phyloP scores from a whole-genome alignment of 164 flowering plant species.

The Berberis vulgaris region DNA sequence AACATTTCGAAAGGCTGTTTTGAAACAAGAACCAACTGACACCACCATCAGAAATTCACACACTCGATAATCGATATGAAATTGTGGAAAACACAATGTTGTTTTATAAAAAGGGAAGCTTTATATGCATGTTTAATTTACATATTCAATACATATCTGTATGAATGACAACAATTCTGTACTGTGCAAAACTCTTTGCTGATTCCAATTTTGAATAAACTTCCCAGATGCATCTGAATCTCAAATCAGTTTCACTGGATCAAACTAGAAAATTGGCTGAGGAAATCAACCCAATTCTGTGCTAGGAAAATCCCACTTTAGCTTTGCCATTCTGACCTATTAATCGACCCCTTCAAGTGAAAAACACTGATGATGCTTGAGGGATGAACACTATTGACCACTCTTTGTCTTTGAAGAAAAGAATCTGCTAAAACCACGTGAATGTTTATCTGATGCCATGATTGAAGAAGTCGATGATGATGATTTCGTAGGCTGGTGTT shows the following conservation, averaged over 20 bases:
- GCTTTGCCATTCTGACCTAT: not conserved
- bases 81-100: not conserved
- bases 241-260: not conserved
- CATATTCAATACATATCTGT: not conserved
- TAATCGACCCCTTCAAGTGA: not conserved
- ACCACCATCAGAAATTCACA: too few relatives aligned
- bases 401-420: conserved; percentile 68
- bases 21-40: too few relatives aligned
- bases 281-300: not conserved
- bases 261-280: not conserved
- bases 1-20: too few relatives aligned
- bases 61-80: not conserved
- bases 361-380: not conserved
- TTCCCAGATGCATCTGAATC: not conserved
- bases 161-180: not conserved
- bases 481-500: conserved; percentile 48
- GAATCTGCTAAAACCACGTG: conserved; percentile 79
- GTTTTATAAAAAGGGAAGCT: not conserved
- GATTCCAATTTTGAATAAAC: not conserved
- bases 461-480: conserved; percentile 44
- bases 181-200: not conserved
- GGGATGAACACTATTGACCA: conserved; percentile 18
- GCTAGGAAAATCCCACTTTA: conserved; percentile 9
- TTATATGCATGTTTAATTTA: not conserved
- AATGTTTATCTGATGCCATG: conserved; percentile 68